Evolutionary conservation across 345 rosid genomes (phyloP).

Genomic region (Camelina hispida): DNA sequence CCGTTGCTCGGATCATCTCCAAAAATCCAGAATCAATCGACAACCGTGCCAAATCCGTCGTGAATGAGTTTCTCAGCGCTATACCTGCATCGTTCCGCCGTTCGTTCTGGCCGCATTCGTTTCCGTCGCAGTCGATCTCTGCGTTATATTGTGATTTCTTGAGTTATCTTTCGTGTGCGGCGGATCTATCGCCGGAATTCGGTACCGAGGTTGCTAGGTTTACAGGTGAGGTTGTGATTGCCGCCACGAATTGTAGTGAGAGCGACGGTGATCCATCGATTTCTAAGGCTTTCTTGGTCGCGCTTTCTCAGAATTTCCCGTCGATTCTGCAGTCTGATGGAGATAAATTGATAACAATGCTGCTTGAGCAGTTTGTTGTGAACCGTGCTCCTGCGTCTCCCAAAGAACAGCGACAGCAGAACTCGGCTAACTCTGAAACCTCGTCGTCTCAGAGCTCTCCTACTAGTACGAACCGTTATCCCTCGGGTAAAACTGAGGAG

Average conservation of each 20-base stretch:
- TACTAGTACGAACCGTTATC: slow-evolving; percentile 47
- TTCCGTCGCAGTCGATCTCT: slow-evolving; percentile 56
- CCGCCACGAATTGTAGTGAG: slow-evolving; percentile 47
- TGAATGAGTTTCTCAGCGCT: slow-evolving; percentile 70
- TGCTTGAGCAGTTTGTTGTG: slow-evolving; percentile 67
- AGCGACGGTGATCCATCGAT: slow-evolving; percentile 53
- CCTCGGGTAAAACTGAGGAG: slow-evolving; percentile 49
- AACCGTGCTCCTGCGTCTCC: slow-evolving; percentile 52
- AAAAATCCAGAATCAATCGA: slow-evolving; percentile 56
- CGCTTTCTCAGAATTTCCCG: slow-evolving; percentile 72
- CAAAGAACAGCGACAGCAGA: slow-evolving; percentile 49
- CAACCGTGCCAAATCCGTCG: slow-evolving; percentile 60
- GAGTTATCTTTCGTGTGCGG: slow-evolving; percentile 57
- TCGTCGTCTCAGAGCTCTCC: slow-evolving; percentile 85
- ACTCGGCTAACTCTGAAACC: slow-evolving; percentile 54
- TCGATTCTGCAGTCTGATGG: slow-evolving; percentile 73
- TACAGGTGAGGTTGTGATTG: slow-evolving; percentile 68
- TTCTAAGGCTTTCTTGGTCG: slow-evolving; percentile 68
- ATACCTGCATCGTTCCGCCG: slow-evolving; percentile 73
- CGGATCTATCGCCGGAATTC: slow-evolving; percentile 64
- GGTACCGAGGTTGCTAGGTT: slow-evolving; percentile 65
- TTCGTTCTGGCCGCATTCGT: slow-evolving; percentile 92
- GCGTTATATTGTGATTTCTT: slow-evolving; percentile 72
- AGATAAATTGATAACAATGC: slow-evolving; percentile 61
- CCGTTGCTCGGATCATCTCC: slow-evolving; percentile 77